These are phyloP conservation scores for Naganishia sp. DNA, from an alignment of 1,284 basidiomycete genomes.

Conservation along the genomic window DNA sequence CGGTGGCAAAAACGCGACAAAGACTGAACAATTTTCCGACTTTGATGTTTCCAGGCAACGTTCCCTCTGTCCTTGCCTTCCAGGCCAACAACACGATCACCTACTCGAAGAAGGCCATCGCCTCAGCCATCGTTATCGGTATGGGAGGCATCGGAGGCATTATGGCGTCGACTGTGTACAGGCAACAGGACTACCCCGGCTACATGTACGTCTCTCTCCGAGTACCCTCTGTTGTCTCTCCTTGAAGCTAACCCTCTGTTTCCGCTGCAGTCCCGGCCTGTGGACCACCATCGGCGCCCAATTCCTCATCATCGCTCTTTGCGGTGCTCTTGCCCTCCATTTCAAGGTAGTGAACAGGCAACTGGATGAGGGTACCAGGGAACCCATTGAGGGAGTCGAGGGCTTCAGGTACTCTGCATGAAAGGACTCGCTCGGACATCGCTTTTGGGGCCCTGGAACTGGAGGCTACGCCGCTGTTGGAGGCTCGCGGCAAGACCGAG, in stretches of 20 bases:
- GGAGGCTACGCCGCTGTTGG: no score
- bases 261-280: constrained; percentile 27
- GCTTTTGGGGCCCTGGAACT: no score
- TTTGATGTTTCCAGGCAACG: constrained; percentile 36
- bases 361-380: constrained; percentile 24
- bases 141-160: constrained; percentile 56
- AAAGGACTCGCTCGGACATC: no score
- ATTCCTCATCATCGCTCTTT: constrained; percentile 37
- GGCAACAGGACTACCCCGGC: constrained; percentile 39
- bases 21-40: neutral
- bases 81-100: constrained; percentile 54
- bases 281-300: constrained; percentile 43
- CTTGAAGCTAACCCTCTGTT: constrained; percentile 25
- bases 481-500: no score
- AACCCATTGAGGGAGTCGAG: constrained; percentile 30
- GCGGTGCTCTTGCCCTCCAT: constrained; percentile 32
- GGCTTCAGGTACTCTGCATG: constrained; percentile 30
- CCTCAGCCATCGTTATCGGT: constrained; percentile 51
- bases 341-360: constrained; percentile 24
- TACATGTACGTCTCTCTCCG: constrained; percentile 33
- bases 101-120: constrained; percentile 51
- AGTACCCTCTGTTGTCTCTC: neutral
- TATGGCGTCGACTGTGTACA: constrained; percentile 49
- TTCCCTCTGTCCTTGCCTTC: constrained; percentile 47
- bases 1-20: neutral